These are phyloP conservation scores for Xanthoconium separans DNA, from an alignment of 1,284 basidiomycete genomes.

Conservation along the genomic window DNA sequence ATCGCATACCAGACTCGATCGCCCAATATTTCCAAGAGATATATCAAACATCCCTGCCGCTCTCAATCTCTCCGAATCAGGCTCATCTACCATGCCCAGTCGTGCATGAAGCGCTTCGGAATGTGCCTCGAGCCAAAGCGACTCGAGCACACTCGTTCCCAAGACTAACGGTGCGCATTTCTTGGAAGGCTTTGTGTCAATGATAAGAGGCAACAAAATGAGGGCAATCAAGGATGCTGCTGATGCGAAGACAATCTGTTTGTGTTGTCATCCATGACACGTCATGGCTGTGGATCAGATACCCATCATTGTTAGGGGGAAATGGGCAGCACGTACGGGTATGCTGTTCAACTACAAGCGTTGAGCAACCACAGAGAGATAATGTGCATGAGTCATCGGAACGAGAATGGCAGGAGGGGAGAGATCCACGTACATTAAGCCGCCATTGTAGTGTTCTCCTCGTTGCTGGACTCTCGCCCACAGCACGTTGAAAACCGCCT, in stretches of 20 bases:
- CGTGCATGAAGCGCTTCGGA: no score
- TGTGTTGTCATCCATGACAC: neutral
- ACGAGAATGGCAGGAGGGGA: neutral
- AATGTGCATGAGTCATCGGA: neutral
- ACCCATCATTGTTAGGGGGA: neutral
- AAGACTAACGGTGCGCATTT: neutral
- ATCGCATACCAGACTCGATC: neutral
- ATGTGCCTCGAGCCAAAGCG: neutral
- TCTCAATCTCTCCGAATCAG: neutral
- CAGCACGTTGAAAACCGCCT: neutral
- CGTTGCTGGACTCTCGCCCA: neutral
- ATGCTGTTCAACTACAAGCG: neutral
- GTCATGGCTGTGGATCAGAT: neutral
- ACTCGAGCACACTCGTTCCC: neutral
- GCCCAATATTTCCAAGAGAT: neutral
- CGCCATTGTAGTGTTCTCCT: neutral
- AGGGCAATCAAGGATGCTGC: neutral
- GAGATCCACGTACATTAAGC: neutral
- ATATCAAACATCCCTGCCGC: neutral
- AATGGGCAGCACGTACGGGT: neutral
- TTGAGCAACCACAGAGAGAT: no score
- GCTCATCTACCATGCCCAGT: neutral
- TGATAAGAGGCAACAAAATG: neutral
- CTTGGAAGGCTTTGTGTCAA: neutral
- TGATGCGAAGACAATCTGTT: neutral